Evolutionary conservation across 495 filamentous ascomycete genomes (phyloP).

Genomic region (Copromyces sp.): DNA sequence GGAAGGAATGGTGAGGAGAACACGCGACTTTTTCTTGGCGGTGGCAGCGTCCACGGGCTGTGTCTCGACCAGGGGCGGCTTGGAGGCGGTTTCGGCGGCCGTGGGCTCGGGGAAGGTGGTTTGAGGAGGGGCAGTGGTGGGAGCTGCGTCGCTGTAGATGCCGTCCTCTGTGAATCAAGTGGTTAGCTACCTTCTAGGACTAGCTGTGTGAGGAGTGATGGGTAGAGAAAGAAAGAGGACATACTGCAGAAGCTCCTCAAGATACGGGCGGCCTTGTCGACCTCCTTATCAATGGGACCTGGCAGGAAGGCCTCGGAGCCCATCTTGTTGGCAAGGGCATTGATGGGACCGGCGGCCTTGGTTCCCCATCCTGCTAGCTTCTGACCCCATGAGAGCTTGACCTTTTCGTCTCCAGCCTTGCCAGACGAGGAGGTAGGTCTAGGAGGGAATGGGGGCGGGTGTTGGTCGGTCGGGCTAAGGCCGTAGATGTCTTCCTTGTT

Average conservation of each 20-base stretch:
- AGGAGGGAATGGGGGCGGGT: slow-evolving; percentile 12
- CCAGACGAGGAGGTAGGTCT: not conserved
- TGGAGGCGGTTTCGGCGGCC: not conserved
- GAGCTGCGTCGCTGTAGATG: slow-evolving; percentile 19
- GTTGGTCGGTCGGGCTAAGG: slow-evolving; percentile 13
- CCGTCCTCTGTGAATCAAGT: slow-evolving; percentile 15
- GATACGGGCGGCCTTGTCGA: slow-evolving; percentile 78
- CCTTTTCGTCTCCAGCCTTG: slow-evolving; percentile 6
- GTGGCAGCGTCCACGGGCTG: slow-evolving; percentile 7
- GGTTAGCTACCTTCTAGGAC: too few relatives aligned
- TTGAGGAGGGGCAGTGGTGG: slow-evolving; percentile 3
- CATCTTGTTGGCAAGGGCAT: slow-evolving; percentile 53
- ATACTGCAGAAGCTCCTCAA: slow-evolving; percentile 67
- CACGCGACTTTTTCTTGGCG: slow-evolving; percentile 13
- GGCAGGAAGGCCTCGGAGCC: slow-evolving; percentile 64
- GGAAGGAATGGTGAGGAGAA: slow-evolving; percentile 60
- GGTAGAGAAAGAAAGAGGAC: not conserved
- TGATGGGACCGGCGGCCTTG: slow-evolving; percentile 50
- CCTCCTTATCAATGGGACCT: slow-evolving; percentile 68
- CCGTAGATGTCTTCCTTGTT: slow-evolving; percentile 17
- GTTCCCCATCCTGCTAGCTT: slow-evolving; percentile 18
- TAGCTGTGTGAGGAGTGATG: not conserved
- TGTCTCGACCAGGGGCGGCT: not conserved
- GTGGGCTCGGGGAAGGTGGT: slow-evolving; percentile 3
- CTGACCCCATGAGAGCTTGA: slow-evolving; percentile 16